phyloP scores from a whole-genome alignment of 176 grass and related monocot species.

The Eleusine indica region DNA sequence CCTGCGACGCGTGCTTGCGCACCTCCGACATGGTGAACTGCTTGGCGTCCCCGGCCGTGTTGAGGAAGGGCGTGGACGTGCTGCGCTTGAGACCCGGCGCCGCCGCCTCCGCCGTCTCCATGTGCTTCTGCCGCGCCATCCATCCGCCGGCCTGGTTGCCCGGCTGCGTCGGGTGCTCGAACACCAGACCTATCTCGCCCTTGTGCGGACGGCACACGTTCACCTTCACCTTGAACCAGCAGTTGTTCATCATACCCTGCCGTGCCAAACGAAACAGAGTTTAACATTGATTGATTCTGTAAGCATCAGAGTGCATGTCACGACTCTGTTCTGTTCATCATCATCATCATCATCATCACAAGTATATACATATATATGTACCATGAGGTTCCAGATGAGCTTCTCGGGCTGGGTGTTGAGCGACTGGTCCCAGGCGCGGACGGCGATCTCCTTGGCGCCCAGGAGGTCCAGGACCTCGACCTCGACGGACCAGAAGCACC shows the following conservation, averaged over 20 bases:
- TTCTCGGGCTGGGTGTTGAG: constrained; percentile 92
- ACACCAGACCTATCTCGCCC: constrained; percentile 80
- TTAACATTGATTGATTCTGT: too few species aligned
- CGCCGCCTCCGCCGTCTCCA: constrained; percentile 72
- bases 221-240: constrained; percentile 95
- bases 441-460: constrained; percentile 86
- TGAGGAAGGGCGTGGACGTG: constrained; percentile 71
- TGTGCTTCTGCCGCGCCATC: constrained; percentile 91
- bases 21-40: constrained; percentile 85
- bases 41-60: constrained; percentile 38
- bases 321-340: not conserved
- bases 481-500: constrained; percentile 97
- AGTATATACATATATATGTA: not conserved
- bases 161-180: constrained; percentile 93
- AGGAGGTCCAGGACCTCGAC: constrained; percentile 83
- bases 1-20: constrained; percentile 63
- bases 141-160: constrained; percentile 76
- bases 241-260: constrained; percentile 99
- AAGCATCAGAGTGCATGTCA: not conserved
- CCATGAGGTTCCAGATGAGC: constrained; percentile 98
- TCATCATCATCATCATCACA: not conserved
- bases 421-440: constrained; percentile 86
- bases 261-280: not conserved
- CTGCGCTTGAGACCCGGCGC: constrained; percentile 70
- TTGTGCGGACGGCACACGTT: constrained; percentile 80